Base-by-base conservation (phyloP, 176 grass and related monocot species). In the Pontederia crassipes region DNA sequence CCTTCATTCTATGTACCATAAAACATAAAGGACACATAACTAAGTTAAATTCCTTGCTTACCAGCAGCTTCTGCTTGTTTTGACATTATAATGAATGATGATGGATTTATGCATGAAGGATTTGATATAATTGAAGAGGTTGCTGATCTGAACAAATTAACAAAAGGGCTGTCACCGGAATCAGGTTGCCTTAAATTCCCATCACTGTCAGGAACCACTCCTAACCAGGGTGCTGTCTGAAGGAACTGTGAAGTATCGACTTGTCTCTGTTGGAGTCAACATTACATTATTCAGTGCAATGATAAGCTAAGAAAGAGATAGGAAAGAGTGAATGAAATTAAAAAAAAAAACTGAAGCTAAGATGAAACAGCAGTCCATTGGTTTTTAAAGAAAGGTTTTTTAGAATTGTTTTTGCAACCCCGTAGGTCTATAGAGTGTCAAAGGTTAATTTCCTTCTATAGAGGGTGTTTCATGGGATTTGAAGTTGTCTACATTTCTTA, bases 1-100 rank as follows among this genome's bases (percentile, higher is more conserved):
- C 51, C 12, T 53, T 14, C 5, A 53, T 40, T 40, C 32, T 40
- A 40, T 24, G 32, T 40, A 40, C 2, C 32, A 40, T 40, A 53
- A 53, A 53, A n/a, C n/a, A 53, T 14, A 53, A 58, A 10, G 27
- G 12, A 59, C 26, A 28, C 13, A 50, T 15, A 64, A 48, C 17
- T 48, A 64, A 13, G 17, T 0, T 28, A 14, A 50, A 26, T 17
- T 14, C 13, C 12, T 49, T 66, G 78, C 83, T 90, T 85, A 97
- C 92, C 84, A 11, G 92, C 92, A 85, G 92, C 87, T 91, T 97
- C 92, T 46, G 87, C 87, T 87, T 97, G 92, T 72, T 97, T 97
- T 71, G 92, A 87, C 92, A 91, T 97, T 77, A 97, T 73, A 56
- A 85, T 72, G 70, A 91, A 88, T 9, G 87, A 85, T 13, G 92